phyloP scores from a whole-genome alignment of 1,139 yeast species.

The Yamadazyma jaroonii region DNA sequence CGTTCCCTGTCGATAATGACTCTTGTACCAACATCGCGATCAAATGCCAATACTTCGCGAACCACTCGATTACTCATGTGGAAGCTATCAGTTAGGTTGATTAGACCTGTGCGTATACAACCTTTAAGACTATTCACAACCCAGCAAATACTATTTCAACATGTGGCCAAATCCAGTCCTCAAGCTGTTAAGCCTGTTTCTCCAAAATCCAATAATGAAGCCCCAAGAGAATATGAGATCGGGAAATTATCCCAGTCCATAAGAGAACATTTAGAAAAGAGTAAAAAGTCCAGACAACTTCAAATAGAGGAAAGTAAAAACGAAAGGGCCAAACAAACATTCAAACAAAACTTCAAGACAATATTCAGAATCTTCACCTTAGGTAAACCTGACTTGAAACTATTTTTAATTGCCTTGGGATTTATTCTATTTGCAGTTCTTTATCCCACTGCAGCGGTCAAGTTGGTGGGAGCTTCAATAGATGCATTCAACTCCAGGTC shows the following conservation, averaged over 20 bases:
- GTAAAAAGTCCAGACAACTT: slow-evolving; percentile 25
- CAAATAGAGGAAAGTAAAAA: slow-evolving; percentile 34
- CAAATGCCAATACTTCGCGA: no score
- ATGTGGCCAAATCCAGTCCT: no score
- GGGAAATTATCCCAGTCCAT: slow-evolving; percentile 21
- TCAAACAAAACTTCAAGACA: slow-evolving; percentile 35
- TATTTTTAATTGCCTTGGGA: slow-evolving; percentile 39
- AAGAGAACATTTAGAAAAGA: slow-evolving; percentile 28
- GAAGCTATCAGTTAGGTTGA: no score
- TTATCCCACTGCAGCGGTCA: slow-evolving; percentile 46
- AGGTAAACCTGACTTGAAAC: slow-evolving; percentile 40
- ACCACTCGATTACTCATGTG: no score
- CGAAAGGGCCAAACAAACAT: slow-evolving; percentile 25
- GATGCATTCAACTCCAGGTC: slow-evolving; percentile 41
- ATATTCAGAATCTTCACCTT: slow-evolving; percentile 35
- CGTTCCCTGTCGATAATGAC: no score
- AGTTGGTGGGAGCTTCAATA: slow-evolving; percentile 46
- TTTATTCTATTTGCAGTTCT: slow-evolving; percentile 46
- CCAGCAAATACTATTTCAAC: no score
- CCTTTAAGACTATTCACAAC: no score
- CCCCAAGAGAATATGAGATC: background rate
- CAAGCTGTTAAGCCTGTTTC: no score
- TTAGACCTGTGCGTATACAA: no score
- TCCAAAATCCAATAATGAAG: no score
- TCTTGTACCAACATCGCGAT: no score